Evolutionary conservation across 129 eudicot species (phyloP), one percentile per base, ranked within the genome.

Genomic region (Pittosporum tobira): DNA sequence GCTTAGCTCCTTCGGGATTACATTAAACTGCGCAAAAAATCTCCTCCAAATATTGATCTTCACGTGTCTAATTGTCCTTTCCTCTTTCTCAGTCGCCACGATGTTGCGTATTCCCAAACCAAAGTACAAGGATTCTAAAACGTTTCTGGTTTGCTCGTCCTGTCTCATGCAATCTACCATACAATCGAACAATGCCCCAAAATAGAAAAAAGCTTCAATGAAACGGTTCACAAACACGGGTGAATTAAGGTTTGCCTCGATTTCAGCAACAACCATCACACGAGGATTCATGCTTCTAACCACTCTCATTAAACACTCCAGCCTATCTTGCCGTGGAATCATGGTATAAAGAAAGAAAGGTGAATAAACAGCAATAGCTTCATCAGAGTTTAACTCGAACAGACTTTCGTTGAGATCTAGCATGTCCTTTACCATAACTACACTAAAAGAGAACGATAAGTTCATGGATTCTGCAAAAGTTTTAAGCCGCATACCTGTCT

Each of bases 391-490:
- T 13, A 54, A 9, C 42, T 54, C 43, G 5, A 54, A 54, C 14
- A 29, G 43, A 10, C 18, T 9, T 54, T 30, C 43, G 10, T 54
- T 1, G 19, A 54, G 60, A 30, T 54, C 60, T 54, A 54, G 43
- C 36, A 54, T 54, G 60, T 54, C 43, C n/a, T 5, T 20, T 11
- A 51, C 43, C 27, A 61, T 5, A 20, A 73, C 53, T 52, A 38
- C 47, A 1, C 43, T 18, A 47, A 60, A 73, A 31, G 64, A 60
- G 34, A 73, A 73, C 13, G 63, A 61, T 16, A 73, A 9, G 50
- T 61, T 29, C 58, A 73, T 0, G 37, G 68, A 51, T 12, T 66
- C 12, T 9, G 78, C 72, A 52, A 66, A 60, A 25, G 48, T 51
- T 5, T 13, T 15, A 30, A 73, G 29, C 11, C 43, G 23, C 38